Evolutionary conservation across 768 basidiomycete species (phyloP), one percentile per base, ranked within the genome.

Genomic region (Myochromella boudieri): DNA sequence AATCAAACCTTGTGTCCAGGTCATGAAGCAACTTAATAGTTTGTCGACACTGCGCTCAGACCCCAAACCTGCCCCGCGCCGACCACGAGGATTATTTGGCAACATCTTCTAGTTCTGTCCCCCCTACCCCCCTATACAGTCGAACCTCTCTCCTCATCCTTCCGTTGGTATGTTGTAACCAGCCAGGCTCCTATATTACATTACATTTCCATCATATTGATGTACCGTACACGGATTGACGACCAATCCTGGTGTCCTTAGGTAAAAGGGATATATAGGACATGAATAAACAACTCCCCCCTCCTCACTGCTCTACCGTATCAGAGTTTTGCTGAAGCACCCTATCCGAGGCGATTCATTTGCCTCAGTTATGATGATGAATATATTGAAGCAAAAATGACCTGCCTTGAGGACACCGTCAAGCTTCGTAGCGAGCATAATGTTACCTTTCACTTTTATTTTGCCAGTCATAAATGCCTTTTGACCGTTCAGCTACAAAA

Each of bases 401-500:
- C 74, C 43, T 45, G 90, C 91, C 79, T 87, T 89, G 40, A 97
- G 77, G 11, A 97, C 78, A 8, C 70, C 74, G 54, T 87, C 86
- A 27, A 97, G 87, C 67, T 95, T 97, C 20, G 91, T 95, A 1
- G 89, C 91, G 51, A 95, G 79, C 91, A 95, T 93, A 67, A 94
- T 83, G 69, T 93, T 94, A 45, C 91, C 92, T 64, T 80, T 87
- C 12, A 89, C 87, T 80, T 95, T 95, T 40, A 97, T 80, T 61
- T 90, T 89, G 22, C 94, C 94, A 6, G 88, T 90, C 89, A 97
- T 91, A 73, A 94, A 97, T 17, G 93, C 93, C 63, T 93, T 94
- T 68, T 97, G 94, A 15, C 91, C 93, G 57, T 89, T 91, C 36
- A 87, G 71, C 86, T 91, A 21, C 52, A 22, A 39, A 37, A n/a